A percentile compares a stretch with the other conserved stretches of the same genome.
These are phyloP conservation scores for Penicillium canescens DNA, from an alignment of 495 filamentous ascomycete genomes.

Conservation along the genomic window DNA sequence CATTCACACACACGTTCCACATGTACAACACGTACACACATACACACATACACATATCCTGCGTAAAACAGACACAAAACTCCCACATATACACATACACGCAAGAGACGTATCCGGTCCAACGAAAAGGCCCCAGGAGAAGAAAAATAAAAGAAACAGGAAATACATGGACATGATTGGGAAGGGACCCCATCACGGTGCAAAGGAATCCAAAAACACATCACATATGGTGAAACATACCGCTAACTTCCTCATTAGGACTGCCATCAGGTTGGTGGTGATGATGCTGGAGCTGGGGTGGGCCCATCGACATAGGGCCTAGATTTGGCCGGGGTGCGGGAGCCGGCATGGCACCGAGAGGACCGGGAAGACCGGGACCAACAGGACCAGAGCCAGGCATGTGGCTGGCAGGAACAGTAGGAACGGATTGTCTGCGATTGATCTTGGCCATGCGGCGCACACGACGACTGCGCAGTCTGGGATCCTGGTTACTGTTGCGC, in stretches of 20 bases:
- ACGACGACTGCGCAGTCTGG: slow-evolving; percentile 81
- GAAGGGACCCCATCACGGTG: too few relatives aligned
- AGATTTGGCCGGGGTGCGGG: slow-evolving; percentile 51
- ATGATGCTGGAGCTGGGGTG: slow-evolving; percentile 73
- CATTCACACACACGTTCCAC: slow-evolving; percentile 16
- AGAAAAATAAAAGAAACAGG: slow-evolving; percentile 9
- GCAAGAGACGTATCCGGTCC: slow-evolving; percentile 10
- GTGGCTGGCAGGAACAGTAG: slow-evolving; percentile 44
- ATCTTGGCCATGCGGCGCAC: slow-evolving; percentile 96
- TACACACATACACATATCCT: slow-evolving; percentile 3
- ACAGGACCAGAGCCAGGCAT: slow-evolving; percentile 55
- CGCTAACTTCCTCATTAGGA: slow-evolving; percentile 82
- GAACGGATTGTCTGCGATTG: slow-evolving; percentile 65
- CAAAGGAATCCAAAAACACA: slow-evolving; percentile 11
- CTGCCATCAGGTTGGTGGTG: slow-evolving; percentile 75
- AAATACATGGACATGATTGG: slow-evolving; percentile 13
- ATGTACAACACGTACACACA: neutral
- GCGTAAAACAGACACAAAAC: neutral
- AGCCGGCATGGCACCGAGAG: slow-evolving; percentile 44
- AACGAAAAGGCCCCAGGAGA: slow-evolving; percentile 8
- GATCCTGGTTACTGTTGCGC: slow-evolving; percentile 98
- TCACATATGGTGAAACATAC: slow-evolving; percentile 89
- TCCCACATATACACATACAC: slow-evolving; percentile 24
- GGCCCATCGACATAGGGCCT: slow-evolving; percentile 61
- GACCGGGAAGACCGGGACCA: slow-evolving; percentile 51